phyloP scores from a whole-genome alignment of 2,329 filamentous ascomycete species.

The Gnomoniopsis sp. region DNA sequence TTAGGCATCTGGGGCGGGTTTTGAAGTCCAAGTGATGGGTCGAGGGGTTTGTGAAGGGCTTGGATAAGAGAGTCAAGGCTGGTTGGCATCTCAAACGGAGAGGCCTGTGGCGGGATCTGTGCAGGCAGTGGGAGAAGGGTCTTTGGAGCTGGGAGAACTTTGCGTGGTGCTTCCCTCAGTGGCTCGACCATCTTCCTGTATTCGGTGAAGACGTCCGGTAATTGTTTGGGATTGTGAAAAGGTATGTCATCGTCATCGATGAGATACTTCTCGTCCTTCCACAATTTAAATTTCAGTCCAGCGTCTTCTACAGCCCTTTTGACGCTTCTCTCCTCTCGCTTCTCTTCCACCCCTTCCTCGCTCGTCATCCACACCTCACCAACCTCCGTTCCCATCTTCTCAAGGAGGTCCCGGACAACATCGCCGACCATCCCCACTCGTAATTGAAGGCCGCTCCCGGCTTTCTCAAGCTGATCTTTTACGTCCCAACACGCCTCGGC shows the following conservation, averaged over 20 bases:
- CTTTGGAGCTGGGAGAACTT: background rate
- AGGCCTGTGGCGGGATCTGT: background rate
- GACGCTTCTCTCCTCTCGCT: slow-evolving; percentile 58
- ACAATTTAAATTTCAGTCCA: slow-evolving; percentile 59
- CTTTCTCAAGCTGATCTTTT: slow-evolving; percentile 55
- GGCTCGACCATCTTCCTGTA: background rate
- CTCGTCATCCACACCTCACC: slow-evolving; percentile 70
- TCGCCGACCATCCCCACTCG: slow-evolving; percentile 60
- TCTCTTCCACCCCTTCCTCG: slow-evolving; percentile 68
- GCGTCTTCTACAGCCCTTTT: slow-evolving; percentile 47
- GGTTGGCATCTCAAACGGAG: background rate
- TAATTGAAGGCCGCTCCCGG: slow-evolving; percentile 60
- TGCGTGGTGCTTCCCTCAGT: background rate
- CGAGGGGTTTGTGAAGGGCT: background rate
- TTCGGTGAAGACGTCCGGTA: background rate
- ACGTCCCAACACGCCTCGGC: slow-evolving; percentile 71
- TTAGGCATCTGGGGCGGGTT: slow-evolving; percentile 54
- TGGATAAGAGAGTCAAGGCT: background rate
- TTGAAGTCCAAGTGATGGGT: slow-evolving; percentile 43
- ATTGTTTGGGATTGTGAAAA: background rate
- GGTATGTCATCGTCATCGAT: slow-evolving; percentile 65
- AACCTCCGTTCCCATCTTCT: slow-evolving; percentile 47
- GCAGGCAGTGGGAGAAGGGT: background rate
- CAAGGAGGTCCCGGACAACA: slow-evolving; percentile 54
- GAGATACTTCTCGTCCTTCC: slow-evolving; percentile 73